phyloP scores from a whole-genome alignment of 805 yeast genomes.

The Candida golubevii region DNA sequence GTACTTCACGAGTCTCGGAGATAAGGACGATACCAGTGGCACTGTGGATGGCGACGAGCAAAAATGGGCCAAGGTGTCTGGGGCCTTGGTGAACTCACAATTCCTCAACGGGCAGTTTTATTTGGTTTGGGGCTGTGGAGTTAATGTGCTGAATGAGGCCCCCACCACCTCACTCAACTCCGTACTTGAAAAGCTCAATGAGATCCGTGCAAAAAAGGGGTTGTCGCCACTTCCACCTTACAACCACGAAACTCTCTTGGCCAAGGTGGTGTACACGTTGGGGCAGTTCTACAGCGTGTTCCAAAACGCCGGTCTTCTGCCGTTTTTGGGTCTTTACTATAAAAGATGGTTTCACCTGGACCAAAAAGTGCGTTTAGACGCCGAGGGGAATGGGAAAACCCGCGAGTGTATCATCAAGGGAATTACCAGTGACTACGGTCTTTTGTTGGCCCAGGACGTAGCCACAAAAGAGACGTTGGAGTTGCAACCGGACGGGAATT shows the following conservation, averaged over 20 bases:
- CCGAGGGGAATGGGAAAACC: slow-evolving; percentile 42
- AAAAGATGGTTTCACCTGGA: slow-evolving; percentile 79
- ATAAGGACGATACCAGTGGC: slow-evolving; percentile 28
- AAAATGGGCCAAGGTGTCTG: slow-evolving; percentile 73
- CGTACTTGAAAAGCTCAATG: slow-evolving; percentile 61
- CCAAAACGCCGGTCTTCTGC: slow-evolving; percentile 57
- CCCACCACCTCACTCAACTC: slow-evolving; percentile 88
- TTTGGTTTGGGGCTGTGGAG: slow-evolving; percentile 80
- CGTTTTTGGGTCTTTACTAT: slow-evolving; percentile 70
- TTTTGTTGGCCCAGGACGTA: slow-evolving; percentile 70
- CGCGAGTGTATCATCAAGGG: slow-evolving; percentile 66
- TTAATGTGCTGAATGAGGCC: slow-evolving; percentile 76
- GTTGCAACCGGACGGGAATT: slow-evolving; percentile 95
- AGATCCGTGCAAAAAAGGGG: slow-evolving; percentile 41
- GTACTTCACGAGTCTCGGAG: slow-evolving; percentile 30
- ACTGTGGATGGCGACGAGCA: slow-evolving; percentile 54
- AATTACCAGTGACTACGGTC: slow-evolving; percentile 79
- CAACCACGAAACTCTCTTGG: slow-evolving; percentile 52
- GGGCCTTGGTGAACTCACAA: slow-evolving; percentile 79
- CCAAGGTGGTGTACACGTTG: slow-evolving; percentile 61
- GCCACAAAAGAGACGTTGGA: slow-evolving; percentile 56
- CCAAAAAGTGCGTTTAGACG: slow-evolving; percentile 59
- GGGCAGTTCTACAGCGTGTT: slow-evolving; percentile 61
- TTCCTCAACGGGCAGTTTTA: slow-evolving; percentile 55
- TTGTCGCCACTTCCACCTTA: slow-evolving; percentile 42